These are phyloP conservation scores for Lipomyces orientalis DNA, from an alignment of 805 yeast species.

Conservation along the genomic window DNA sequence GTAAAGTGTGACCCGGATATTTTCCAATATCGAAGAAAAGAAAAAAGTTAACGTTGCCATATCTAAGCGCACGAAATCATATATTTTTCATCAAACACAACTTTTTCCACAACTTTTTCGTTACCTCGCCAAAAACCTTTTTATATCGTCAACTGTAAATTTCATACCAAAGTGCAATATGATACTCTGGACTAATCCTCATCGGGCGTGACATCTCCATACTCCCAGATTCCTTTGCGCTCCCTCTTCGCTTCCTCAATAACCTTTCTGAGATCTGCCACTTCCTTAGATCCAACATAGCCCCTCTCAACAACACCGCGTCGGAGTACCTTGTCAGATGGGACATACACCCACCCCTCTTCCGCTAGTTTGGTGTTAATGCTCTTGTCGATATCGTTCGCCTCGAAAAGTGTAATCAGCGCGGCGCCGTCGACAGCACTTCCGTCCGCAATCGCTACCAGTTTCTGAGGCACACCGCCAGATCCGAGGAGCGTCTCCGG, in stretches of 20 bases:
- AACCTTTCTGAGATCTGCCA: slow-evolving; percentile 18
- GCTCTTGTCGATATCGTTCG: slow-evolving; percentile 33
- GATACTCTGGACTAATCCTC: slow-evolving; percentile 26
- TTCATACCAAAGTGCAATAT: neutral
- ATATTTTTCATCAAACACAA: neutral
- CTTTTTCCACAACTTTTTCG: neutral
- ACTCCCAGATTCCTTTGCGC: slow-evolving; percentile 72
- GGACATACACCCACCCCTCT: slow-evolving; percentile 35
- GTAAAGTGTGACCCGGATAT: neutral
- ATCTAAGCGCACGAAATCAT: neutral
- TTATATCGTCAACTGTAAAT: neutral
- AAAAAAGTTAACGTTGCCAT: neutral
- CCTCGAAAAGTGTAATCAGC: slow-evolving; percentile 29
- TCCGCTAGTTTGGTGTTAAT: slow-evolving; percentile 30
- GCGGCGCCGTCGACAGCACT: slow-evolving; percentile 19
- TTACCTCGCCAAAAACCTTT: neutral
- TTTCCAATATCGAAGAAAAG: neutral
- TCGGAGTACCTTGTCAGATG: slow-evolving; percentile 26
- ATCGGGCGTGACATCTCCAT: slow-evolving; percentile 52
- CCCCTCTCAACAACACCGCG: slow-evolving; percentile 16
- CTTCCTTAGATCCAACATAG: slow-evolving; percentile 14
- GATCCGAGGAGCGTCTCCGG: slow-evolving; percentile 23
- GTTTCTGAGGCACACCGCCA: slow-evolving; percentile 18
- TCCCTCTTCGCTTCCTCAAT: slow-evolving; percentile 63
- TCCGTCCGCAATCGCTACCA: slow-evolving; percentile 35